Percentiles rank a stretch among this genome's conserved stretches.
Conservation (phyloP, 495 filamentous ascomycete species). For the Talaromyces trachyspermus region DNA sequence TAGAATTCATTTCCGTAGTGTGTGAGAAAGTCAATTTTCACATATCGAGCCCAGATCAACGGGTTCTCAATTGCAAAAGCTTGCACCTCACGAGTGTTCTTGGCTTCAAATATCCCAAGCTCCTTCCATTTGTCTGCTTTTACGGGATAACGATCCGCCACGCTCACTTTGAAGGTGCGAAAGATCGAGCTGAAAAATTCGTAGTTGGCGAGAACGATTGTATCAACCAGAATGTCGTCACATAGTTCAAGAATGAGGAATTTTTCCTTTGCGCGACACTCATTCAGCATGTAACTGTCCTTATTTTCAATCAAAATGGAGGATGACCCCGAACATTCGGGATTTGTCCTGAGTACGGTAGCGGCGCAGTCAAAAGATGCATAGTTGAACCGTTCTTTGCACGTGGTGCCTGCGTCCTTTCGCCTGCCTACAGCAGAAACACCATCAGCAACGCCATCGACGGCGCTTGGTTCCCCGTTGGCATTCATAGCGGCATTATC, state of each 20-base stretch:
- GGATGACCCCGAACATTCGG: slow-evolving; percentile 72
- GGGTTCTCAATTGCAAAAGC: slow-evolving; percentile 89
- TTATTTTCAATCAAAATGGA: slow-evolving; percentile 92
- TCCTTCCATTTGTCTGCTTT: slow-evolving; percentile 89
- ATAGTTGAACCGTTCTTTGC: slow-evolving; percentile 92
- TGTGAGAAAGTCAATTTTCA: slow-evolving; percentile 82
- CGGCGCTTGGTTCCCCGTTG: slow-evolving; percentile 21
- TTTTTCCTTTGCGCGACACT: slow-evolving; percentile 81
- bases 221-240: slow-evolving; percentile 93
- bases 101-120: slow-evolving; percentile 79
- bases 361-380: slow-evolving; percentile 95
- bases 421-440: slow-evolving; percentile 47
- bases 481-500: slow-evolving; percentile 5
- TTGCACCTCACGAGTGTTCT: slow-evolving; percentile 88
- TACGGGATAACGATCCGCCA: slow-evolving; percentile 87
- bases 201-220: slow-evolving; percentile 91
- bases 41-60: slow-evolving; percentile 89
- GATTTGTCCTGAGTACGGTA: slow-evolving; percentile 84
- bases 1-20: slow-evolving; percentile 97
- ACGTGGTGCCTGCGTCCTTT: slow-evolving; percentile 92
- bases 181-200: slow-evolving; percentile 99
- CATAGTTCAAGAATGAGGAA: slow-evolving; percentile 85
- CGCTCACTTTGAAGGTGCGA: slow-evolving; percentile 78
- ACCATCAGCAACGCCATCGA: slow-evolving; percentile 28
- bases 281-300: slow-evolving; percentile 96